Evolutionary conservation across 768 basidiomycete species (phyloP).

Genomic region (Pholiota conissans): DNA sequence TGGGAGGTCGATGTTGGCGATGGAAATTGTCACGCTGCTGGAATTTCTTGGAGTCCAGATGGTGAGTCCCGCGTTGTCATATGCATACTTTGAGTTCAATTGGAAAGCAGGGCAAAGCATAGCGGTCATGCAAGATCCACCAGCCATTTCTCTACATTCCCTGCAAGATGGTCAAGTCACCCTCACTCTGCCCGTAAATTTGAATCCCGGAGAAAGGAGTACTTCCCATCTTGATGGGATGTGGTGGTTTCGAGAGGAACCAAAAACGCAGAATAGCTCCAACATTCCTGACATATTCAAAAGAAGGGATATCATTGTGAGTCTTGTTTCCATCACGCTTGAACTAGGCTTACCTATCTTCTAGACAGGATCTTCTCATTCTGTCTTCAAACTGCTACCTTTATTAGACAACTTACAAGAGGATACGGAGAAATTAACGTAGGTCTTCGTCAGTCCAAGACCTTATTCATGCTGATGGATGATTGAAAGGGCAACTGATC

Average conservation of each 20-base stretch:
- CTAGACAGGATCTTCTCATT: conserved; percentile 79
- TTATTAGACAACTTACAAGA: conserved; percentile 71
- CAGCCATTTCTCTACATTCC: conserved; percentile 69
- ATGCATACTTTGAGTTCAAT: neutral
- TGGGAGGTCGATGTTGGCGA: conserved; percentile 76
- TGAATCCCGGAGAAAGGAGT: conserved; percentile 13
- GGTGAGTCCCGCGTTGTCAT: conserved; percentile 38
- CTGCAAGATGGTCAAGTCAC: conserved; percentile 72
- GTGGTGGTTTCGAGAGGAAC: conserved; percentile 73
- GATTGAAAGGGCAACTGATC: conserved; percentile 62
- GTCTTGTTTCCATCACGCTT: neutral
- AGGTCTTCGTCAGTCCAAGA: conserved; percentile 15
- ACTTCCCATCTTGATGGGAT: conserved; percentile 45
- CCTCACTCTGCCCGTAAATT: conserved; percentile 41
- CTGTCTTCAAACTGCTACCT: conserved; percentile 67
- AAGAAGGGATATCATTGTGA: conserved; percentile 61
- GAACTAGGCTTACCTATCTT: conserved; percentile 12
- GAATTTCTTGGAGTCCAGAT: conserved; percentile 80
- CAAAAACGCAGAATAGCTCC: conserved; percentile 28
- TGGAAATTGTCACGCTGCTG: conserved; percentile 50
- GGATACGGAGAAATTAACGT: conserved; percentile 69
- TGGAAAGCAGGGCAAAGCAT: conserved; percentile 58
- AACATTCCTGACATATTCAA: conserved; percentile 77
- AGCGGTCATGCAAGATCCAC: conserved; percentile 70
- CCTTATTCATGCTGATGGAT: conserved; percentile 14